Base-by-base conservation (phyloP, 192 early-diverging fungal genomes). In the Paraglomus occultum region DNA sequence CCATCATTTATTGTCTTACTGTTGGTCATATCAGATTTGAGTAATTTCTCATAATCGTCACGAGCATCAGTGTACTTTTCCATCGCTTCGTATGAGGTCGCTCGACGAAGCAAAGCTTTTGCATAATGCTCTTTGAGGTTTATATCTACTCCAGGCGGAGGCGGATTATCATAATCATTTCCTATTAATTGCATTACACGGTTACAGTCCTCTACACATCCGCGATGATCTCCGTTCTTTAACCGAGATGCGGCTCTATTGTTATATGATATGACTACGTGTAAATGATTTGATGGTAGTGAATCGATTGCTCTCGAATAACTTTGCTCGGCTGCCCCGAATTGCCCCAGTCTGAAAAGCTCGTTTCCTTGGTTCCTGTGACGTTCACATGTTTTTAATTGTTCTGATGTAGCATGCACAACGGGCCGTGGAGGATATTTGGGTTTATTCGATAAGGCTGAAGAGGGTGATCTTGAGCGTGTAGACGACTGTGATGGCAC, bases 281-380 rank as follows among this genome's bases (percentile, higher is more conserved):
- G 61, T 8, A 84, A 67, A 67, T 98, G 94, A 7, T 71, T 58
- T 11, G 66, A 38, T 0, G 94, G 87, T 2, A 97, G 78, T 4
- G 74, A 62, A 40, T 76, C 62, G 6, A 97, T 84, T 0, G 93
- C 89, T 10, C 66, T 61, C 4, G 84, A 82, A 76, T 99, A 99
- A 15, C 76, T 77, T 6, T 73, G 72, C 46, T 89, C 88, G 0
- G 95, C 94, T 9, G 90, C 89, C 51, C 82, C 89, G 79, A 89
- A 97, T 76, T 97, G 92, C 2, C 96, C 96, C 23, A 90, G 80
- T 74, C 94, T 95, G 77, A 94, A 99, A 10, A 77, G 69, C 8
- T 88, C 88, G 73, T 95, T 96, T 60, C 94, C 95, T 18, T 71
- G 71, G 15, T 82, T 77, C 64, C 91, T 88, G 69, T 77, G 65